Base-by-base conservation (phyloP, 2,329 filamentous ascomycete species). In the Claviceps fusiformis region DNA sequence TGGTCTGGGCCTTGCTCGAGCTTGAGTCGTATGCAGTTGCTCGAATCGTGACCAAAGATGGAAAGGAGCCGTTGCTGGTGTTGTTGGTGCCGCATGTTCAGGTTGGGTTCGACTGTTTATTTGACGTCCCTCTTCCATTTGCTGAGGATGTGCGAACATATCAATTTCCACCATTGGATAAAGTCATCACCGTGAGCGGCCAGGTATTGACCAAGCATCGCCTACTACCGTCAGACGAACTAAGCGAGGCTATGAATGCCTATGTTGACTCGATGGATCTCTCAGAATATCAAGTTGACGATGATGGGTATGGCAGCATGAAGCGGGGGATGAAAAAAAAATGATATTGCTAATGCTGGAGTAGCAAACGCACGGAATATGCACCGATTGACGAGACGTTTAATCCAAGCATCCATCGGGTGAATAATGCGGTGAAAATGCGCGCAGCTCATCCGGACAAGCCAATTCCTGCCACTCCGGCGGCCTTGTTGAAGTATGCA, bases 241-340 rank as follows among this genome's bases (percentile, higher is more conserved):
- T 98, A 29, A 78, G 81, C 54, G 73, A 85, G 51, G 86, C 89
- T 1, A 97, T 98, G 91, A 86, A 84, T 66, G 82, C 89, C 59
- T 97, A 92, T 62, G 89, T 98, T 8, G 89, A 97, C 66, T 82
- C 81, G 8, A 95, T 98, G 92, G 91, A 96, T 63, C 73, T 98
- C 2, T 86, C 85, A 1, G 76, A 69, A 0, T 82, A 85, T 63
- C 85, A 78, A 10, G 78, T 75, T 49, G 86, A 95, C 62, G 87
- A 93, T 49, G 80, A 91, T 47, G 88, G 85, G 81, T 87, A 70
- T 63, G 76, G 62, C 59, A 4, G 5, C 13, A 37, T 39, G 9
- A 37, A 31, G 37, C 6, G 15, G 8, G 19, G 19, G 31, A 33
- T 33, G 31, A 33, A 33, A 8, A 33, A 5, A 8, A 33, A 24